These are phyloP conservation scores for Cyathus olla DNA, from an alignment of 1,284 basidiomycete genomes.

Conservation along the genomic window DNA sequence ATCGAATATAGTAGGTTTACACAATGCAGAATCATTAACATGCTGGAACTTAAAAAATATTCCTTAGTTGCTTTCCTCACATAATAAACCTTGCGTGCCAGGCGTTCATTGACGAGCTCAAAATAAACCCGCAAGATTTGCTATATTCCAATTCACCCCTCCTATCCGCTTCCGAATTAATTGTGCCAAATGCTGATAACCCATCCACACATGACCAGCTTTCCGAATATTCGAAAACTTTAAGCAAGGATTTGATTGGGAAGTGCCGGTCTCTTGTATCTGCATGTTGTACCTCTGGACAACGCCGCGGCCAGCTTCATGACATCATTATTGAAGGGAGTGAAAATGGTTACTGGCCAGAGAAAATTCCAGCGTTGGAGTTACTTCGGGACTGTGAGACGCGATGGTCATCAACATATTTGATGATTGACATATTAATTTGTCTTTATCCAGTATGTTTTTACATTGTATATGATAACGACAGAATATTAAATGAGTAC, in stretches of 20 bases:
- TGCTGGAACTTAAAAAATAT: conserved; percentile 39
- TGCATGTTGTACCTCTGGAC: conserved; percentile 28
- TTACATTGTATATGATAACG: too few relatives aligned
- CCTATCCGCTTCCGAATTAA: too few relatives aligned
- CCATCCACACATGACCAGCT: neutral
- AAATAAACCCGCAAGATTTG: neutral
- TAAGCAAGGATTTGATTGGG: conserved; percentile 30
- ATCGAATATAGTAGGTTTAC: conserved; percentile 10
- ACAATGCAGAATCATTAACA: too few relatives aligned
- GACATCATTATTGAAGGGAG: conserved; percentile 26
- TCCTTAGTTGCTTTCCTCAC: conserved; percentile 22
- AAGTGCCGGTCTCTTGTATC: conserved; percentile 24
- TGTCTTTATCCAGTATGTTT: conserved; percentile 31
- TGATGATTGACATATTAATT: conserved; percentile 41
- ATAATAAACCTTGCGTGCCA: conserved; percentile 40
- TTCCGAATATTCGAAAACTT: conserved; percentile 14
- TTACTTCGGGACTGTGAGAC: conserved; percentile 30
- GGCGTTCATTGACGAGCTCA: conserved; percentile 9
- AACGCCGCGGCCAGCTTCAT: conserved; percentile 28
- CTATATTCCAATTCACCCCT: too few relatives aligned
- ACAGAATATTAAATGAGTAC: too few relatives aligned
- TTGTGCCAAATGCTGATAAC: too few relatives aligned
- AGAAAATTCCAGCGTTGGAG: conserved; percentile 12
- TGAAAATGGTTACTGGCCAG: conserved; percentile 5
- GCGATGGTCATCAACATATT: conserved; percentile 37